Evolutionary conservation across 164 flowering plant genomes (phyloP).

Genomic region (Akebia trifoliata): DNA sequence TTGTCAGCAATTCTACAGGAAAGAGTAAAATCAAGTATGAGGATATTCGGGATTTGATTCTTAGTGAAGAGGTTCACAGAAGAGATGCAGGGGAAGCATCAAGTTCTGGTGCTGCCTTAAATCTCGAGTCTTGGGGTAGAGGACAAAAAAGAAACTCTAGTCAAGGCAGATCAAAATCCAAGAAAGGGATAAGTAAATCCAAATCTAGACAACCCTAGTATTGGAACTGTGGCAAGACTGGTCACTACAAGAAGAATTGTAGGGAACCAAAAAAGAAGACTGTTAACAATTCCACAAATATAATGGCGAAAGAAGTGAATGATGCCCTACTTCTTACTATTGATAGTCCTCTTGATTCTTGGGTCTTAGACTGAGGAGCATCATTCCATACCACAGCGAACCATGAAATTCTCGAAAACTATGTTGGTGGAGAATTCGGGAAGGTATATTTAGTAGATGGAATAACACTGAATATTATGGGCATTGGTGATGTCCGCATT

Average conservation of each 20-base stretch:
- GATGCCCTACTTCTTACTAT: conserved; percentile 1
- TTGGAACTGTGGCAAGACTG: conserved; percentile 13
- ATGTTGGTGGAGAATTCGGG: background rate
- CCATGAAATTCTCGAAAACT: background rate
- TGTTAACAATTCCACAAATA: no score
- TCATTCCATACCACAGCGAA: conserved; percentile 9
- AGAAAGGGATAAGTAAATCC: background rate
- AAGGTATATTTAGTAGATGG: conserved; percentile 10
- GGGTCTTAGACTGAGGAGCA: conserved; percentile 12
- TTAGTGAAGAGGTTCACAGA: no score
- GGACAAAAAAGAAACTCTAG: background rate
- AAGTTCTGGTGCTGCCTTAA: background rate
- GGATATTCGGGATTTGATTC: no score
- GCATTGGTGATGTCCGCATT: conserved; percentile 1
- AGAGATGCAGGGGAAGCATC: background rate
- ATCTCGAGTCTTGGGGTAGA: background rate
- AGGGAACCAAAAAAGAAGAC: background rate
- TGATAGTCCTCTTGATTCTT: background rate
- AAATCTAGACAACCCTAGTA: no score
- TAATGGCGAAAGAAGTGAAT: background rate
- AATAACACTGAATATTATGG: conserved; percentile 4
- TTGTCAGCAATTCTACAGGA: no score
- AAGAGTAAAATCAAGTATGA: no score
- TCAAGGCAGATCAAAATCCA: background rate
- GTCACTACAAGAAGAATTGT: background rate